Evolutionary conservation across 108 stramenopile genomes (phyloP), one percentile per base, ranked within the genome.

Genomic region (Schizochytrium sp.): DNA sequence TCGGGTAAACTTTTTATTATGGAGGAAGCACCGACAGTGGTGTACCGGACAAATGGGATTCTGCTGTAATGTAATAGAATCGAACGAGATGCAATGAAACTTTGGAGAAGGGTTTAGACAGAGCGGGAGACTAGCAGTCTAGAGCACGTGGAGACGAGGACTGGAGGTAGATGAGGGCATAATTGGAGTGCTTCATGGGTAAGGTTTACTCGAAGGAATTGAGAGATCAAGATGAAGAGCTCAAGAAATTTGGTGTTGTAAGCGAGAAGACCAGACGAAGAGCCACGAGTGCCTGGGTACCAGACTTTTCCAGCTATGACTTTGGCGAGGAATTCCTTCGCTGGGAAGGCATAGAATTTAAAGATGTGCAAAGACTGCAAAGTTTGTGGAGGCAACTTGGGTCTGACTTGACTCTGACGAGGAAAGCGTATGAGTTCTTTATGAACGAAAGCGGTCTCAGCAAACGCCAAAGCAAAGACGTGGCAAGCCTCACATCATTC

Each of bases 161-260:
- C 28, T 28, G 28, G 28, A 28, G 28, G 28, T 28, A 28, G 28
- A 28, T 28, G 28, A 28, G 28, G 28, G 28, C 28, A 28, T 28
- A 28, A 28, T 28, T 28, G 28, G 28, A 28, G 28, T 28, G 28
- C 28, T 28, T 28, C 64, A 83, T 83, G 76, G 76, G 76, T 2
- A 83, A 83, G 76, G 76, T 83, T 10, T 83, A 83, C 76, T 83
- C 76, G 76, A n/a, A 49, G 17, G 76, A 83, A 28, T 53, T 83
- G 47, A 47, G 76, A 49, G 53, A 56, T 38, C 76, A 83, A 28
- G 3, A 83, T 10, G 76, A 17, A 56, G 76, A 83, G 47, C 76
- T 83, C 50, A 49, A 83, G 76, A 49, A 46, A 53, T 50, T 19
- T 50, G 76, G 76, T 1, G 76, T 40, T 2, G 76, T 83, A 8